These are phyloP conservation scores for Biscutella laevigata DNA, from an alignment of 441 rosid species.

Conservation along the genomic window DNA sequence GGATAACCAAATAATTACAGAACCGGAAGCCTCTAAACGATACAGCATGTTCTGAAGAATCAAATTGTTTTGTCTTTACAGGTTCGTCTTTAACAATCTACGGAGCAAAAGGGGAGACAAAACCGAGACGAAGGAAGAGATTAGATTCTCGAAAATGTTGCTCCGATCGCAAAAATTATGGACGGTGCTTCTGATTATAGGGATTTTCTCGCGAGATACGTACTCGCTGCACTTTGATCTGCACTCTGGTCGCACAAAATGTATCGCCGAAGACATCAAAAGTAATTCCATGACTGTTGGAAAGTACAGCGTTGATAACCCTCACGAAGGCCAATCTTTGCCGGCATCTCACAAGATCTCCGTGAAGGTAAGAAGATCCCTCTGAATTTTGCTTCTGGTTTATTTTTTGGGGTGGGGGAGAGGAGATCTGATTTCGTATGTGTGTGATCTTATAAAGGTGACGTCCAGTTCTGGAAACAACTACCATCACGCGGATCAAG, in stretches of 20 bases:
- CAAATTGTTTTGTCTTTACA: too few species aligned
- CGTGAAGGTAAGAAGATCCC: constrained; percentile 36
- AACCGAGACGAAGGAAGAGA: neutral
- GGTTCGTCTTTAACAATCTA: constrained; percentile 7
- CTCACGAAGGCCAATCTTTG: constrained; percentile 37
- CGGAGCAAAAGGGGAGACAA: neutral
- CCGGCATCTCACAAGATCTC: constrained; percentile 53
- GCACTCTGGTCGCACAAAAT: constrained; percentile 52
- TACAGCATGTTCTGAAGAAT: too few species aligned
- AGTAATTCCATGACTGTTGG: constrained; percentile 68
- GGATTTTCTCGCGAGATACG: constrained; percentile 27
- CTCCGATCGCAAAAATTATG: constrained; percentile 17
- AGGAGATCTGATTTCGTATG: constrained; percentile 15
- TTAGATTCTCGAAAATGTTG: constrained; percentile 7
- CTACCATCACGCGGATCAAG: constrained; percentile 44
- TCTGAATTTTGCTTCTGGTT: neutral
- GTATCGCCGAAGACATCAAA: constrained; percentile 69
- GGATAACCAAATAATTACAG: neutral
- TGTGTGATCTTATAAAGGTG: constrained; percentile 27
- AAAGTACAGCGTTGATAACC: constrained; percentile 50
- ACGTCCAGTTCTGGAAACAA: constrained; percentile 49
- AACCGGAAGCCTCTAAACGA: too few species aligned
- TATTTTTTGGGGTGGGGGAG: neutral
- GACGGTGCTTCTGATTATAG: constrained; percentile 22
- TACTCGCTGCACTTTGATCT: constrained; percentile 51